Evolutionary conservation across 1,284 basidiomycete species (phyloP), one percentile per base, ranked within the genome.

Genomic region (Cronartium ribicola): DNA sequence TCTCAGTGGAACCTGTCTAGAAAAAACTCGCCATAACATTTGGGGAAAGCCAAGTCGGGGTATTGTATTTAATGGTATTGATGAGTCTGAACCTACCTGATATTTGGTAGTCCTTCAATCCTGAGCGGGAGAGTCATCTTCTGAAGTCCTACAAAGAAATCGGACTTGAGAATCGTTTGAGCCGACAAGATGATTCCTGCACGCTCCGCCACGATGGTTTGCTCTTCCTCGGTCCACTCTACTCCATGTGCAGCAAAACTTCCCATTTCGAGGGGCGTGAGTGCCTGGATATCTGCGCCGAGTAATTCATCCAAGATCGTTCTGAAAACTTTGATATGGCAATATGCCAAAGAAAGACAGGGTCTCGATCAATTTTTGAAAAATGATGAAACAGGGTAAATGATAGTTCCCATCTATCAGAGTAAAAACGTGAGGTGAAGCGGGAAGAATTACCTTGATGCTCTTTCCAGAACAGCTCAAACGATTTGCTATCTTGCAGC

Each of bases 221-320:
- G 78, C 67, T 75, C 72, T 43, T 75, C 72, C 62, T 75, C 72
- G n/a, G 72, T 68, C 72, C 66, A 75, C 20, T 75, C 72, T 51
- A 59, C 59, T 6, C 72, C 72, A 39, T 75, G 66, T 17, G 60
- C 17, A 11, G 87, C 85, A 1, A 86, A 83, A 64, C 90, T 88
- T 40, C 88, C 86, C 17, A 90, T 86, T 76, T 92, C 90, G 11
- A 98, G 84, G 3, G 95, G 94, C 77, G 89, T 90, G 75, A 99
- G 83, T 0, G 90, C 89, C 73, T 90, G 86, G 60, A 92, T 81
- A 14, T 90, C 89, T 46, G 92, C 89, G n/a, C 85, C 85, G 55
- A 88, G 83, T 60, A 98, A 85, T 78, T 98, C 96, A 77, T 91
- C 92, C 82, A 95, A 88, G 76, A 98, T 94, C 0, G 96, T 99